Conservation (phyloP, 106 monocot genomes). For the Platanthera zijinensis region DNA sequence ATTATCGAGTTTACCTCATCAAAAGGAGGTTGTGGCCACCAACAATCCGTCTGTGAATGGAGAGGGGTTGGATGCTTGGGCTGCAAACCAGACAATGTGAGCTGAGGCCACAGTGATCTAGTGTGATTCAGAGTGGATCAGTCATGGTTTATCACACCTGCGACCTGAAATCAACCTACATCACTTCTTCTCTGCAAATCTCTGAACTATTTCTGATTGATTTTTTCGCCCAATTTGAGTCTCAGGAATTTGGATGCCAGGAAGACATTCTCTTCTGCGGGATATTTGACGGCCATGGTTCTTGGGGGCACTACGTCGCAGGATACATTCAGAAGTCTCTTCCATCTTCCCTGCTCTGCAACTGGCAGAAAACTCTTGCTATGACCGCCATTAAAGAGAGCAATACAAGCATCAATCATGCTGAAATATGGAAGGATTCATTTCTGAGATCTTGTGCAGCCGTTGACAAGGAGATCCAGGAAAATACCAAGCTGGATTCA, state of each 20-base stretch:
- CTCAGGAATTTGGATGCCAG: conserved; percentile 80
- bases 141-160: no score
- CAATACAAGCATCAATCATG: conserved; percentile 29
- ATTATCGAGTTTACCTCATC: no score
- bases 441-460: conserved; percentile 49
- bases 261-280: conserved; percentile 78
- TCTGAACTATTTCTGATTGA: background rate
- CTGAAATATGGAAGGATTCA: conserved; percentile 72
- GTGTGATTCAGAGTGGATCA: no score
- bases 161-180: background rate
- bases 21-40: no score
- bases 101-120: no score
- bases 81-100: no score
- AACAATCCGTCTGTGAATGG: no score
- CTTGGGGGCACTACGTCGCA: conserved; percentile 86
- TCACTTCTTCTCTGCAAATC: background rate
- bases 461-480: conserved; percentile 60
- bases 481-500: conserved; percentile 43
- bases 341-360: conserved; percentile 62
- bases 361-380: conserved; percentile 66
- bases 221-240: conserved; percentile 6
- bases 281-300: conserved; percentile 86
- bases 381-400: conserved; percentile 11
- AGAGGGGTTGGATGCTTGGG: no score
- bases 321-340: conserved; percentile 57